Conservation (phyloP, 129 eudicot species). For the Artemisia annua region DNA sequence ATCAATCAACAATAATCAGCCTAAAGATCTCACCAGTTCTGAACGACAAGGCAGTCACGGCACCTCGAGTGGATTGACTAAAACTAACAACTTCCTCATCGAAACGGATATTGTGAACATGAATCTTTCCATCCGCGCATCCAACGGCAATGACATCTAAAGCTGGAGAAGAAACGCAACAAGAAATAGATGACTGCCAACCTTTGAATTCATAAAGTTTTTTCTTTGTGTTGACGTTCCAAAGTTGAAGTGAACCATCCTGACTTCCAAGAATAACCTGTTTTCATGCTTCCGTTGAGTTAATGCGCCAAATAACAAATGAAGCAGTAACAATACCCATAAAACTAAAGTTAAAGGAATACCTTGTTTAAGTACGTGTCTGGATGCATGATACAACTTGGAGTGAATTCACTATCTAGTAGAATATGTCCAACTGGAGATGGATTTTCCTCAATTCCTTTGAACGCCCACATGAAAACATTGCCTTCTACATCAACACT, state of each 20-base stretch:
- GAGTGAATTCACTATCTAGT: conserved; percentile 58
- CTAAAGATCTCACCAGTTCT: conserved; percentile 61
- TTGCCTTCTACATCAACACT: conserved; percentile 84
- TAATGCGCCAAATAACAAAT: background rate
- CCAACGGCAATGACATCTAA: conserved; percentile 95
- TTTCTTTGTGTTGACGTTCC: conserved; percentile 88
- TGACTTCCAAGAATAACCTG: conserved; percentile 90
- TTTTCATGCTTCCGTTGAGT: conserved; percentile 27
- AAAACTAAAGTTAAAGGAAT: conserved; percentile 1
- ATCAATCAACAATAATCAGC: conserved; percentile 10
- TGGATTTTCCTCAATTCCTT: conserved; percentile 62
- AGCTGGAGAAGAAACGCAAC: conserved; percentile 94
- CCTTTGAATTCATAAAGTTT: conserved; percentile 84
- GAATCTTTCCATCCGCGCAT: conserved; percentile 94
- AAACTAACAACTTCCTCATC: conserved; percentile 83
- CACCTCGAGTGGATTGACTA: conserved; percentile 82
- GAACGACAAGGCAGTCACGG: conserved; percentile 91
- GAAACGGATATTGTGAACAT: conserved; percentile 76
- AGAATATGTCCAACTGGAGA: conserved; percentile 76
- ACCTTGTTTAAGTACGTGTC: conserved; percentile 98
- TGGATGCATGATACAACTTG: conserved; percentile 95
- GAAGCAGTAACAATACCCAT: background rate
- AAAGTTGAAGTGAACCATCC: conserved; percentile 86
- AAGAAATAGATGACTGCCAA: conserved; percentile 74
- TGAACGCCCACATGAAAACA: conserved; percentile 83